Evolutionary conservation across 495 filamentous ascomycete species (phyloP), one percentile per base, ranked within the genome.

Genomic region (Xylaria cubensis): DNA sequence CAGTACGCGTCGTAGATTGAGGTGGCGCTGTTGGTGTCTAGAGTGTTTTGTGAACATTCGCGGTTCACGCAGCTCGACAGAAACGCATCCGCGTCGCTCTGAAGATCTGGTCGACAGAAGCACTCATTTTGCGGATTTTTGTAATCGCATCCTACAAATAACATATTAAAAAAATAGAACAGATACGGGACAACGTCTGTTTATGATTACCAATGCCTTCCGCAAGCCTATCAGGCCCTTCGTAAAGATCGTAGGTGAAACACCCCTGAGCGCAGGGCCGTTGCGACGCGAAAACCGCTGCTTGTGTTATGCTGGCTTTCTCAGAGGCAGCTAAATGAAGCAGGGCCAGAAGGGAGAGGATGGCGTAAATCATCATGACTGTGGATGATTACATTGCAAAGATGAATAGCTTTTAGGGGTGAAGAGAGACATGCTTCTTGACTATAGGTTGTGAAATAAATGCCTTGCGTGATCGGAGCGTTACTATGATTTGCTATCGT

Each of bases 1-100:
- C 72, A 74, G 61, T 74, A 74, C 48, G 19, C 61, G 44, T 71
- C 68, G 67, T 74, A 74, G 68, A 74, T 65, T 0, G 72, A 74
- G 3, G 70, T 41, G 42, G 67, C 72, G 59, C 58, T 71, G 8
- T 63, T 65, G 58, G 51, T 66, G 59, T 71, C 69, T 4, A 65
- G 59, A 12, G 69, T 39, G 26, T 71, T 71, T 24, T 44, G 32
- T 21, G 59, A 36, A 26, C 69, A 71, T 4, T 13, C 48, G 21
- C 10, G 19, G 42, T 44, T 62, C 2, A 71, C 69, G 44, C 69
- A 71, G 42, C 26, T 62, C 59, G n/a, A 46, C 10, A 71, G 13
- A 17, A 61, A 71, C 3, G 58, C 53, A 19, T 71, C 58, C 34
- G 58, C 69, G 21, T 41, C 17, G 34, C 21, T 21, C 26, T 71